Conservation (phyloP, 805 yeast genomes). For the Ogataea trehalophila region DNA sequence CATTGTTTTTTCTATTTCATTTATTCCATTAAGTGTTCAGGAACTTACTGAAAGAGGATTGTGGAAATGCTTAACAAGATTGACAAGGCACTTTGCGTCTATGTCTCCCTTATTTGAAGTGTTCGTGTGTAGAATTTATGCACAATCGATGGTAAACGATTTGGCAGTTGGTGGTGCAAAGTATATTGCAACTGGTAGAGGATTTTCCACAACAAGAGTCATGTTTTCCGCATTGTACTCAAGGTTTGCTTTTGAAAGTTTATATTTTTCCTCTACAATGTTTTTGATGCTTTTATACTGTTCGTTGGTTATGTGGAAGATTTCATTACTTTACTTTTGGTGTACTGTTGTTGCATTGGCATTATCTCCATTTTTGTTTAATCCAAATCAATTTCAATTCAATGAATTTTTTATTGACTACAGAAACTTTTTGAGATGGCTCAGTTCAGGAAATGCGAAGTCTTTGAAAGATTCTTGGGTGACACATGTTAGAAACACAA, state of each 20-base stretch:
- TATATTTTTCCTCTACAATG: constrained; percentile 57
- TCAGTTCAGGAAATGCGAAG: constrained; percentile 47
- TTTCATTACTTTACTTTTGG: constrained; percentile 64
- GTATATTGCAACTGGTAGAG: constrained; percentile 80
- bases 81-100: constrained; percentile 62
- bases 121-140: constrained; percentile 72
- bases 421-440: constrained; percentile 46
- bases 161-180: constrained; percentile 75
- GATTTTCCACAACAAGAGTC: constrained; percentile 70
- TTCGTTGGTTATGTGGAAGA: constrained; percentile 59
- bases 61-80: constrained; percentile 60
- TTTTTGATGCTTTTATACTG: constrained; percentile 50
- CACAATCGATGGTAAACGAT: constrained; percentile 64
- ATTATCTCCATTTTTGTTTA: constrained; percentile 68
- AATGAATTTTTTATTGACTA: constrained; percentile 69
- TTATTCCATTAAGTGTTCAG: constrained; percentile 71
- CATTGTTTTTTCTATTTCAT: constrained; percentile 68
- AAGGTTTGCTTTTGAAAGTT: constrained; percentile 63
- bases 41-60: constrained; percentile 73
- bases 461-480: constrained; percentile 37
- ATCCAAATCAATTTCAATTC: constrained; percentile 73
- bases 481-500: constrained; percentile 41
- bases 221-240: constrained; percentile 63
- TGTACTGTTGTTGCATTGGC: constrained; percentile 60
- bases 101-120: constrained; percentile 76